These are phyloP conservation scores for Mollisia scopiformis DNA, from an alignment of 2,329 filamentous ascomycete species.

Conservation along the genomic window DNA sequence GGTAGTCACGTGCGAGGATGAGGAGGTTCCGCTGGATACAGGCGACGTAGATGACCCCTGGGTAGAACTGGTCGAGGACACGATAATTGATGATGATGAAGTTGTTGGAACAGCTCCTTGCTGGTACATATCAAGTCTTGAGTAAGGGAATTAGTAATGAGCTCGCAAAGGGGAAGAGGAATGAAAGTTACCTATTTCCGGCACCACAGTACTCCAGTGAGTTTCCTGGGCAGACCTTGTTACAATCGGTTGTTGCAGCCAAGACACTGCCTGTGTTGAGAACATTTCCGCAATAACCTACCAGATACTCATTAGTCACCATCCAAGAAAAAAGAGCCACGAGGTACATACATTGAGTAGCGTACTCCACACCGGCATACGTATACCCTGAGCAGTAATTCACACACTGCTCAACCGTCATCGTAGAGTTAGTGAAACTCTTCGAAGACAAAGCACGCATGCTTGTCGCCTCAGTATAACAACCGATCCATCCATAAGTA, in stretches of 20 bases:
- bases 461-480: slow-evolving; percentile 9
- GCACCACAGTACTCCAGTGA: background rate
- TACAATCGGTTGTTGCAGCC: background rate
- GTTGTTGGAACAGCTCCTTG: background rate
- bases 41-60: background rate
- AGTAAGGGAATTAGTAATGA: background rate
- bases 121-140: background rate
- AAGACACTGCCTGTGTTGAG: background rate
- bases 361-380: slow-evolving; percentile 21
- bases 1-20: background rate
- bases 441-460: background rate
- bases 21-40: background rate
- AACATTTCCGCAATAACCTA: background rate
- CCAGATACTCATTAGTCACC: background rate
- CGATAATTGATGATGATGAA: background rate
- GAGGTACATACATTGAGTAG: background rate
- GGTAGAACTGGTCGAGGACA: background rate
- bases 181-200: background rate
- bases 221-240: background rate
- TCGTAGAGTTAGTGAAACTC: background rate
- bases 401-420: slow-evolving; percentile 12
- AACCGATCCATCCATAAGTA: background rate
- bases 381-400: slow-evolving; percentile 9
- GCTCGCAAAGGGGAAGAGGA: background rate
- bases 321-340: background rate